phyloP scores from a whole-genome alignment of 768 basidiomycete genomes.

The Boletus sp. region DNA sequence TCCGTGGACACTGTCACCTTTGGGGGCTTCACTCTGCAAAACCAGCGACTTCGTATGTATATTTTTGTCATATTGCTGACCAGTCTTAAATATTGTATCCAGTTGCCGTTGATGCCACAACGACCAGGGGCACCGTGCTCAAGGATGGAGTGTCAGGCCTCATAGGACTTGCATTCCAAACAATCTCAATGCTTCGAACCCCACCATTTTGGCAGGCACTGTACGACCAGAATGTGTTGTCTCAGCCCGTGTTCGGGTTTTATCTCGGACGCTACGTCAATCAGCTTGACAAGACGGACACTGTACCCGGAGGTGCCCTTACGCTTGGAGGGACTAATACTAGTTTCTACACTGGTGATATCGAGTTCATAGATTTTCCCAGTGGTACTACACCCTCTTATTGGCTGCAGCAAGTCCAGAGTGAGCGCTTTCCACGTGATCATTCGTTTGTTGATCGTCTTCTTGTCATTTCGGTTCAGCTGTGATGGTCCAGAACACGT shows the following conservation, averaged over 20 bases:
- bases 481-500: slow-evolving; percentile 56
- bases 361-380: slow-evolving; percentile 59
- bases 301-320: slow-evolving; percentile 61
- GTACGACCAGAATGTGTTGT: slow-evolving; percentile 38
- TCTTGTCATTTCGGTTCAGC: slow-evolving; percentile 32
- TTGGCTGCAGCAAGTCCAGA: slow-evolving; percentile 55
- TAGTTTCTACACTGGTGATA: slow-evolving; percentile 58
- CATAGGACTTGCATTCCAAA: slow-evolving; percentile 65
- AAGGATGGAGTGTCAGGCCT: slow-evolving; percentile 51
- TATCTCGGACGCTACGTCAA: slow-evolving; percentile 55
- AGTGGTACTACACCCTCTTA: slow-evolving; percentile 37
- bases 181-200: slow-evolving; percentile 52
- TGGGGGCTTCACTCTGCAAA: slow-evolving; percentile 55
- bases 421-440: slow-evolving; percentile 36
- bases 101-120: slow-evolving; percentile 58
- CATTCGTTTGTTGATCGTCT: not conserved
- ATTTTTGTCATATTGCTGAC: not conserved
- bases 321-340: slow-evolving; percentile 65
- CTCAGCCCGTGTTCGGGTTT: slow-evolving; percentile 56
- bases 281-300: slow-evolving; percentile 22
- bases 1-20: slow-evolving; percentile 61
- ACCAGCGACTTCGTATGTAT: slow-evolving; percentile 54
- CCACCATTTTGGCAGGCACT: slow-evolving; percentile 66
- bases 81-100: not conserved
- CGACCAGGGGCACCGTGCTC: slow-evolving; percentile 11